A percentile compares a stretch with the other conserved stretches of the same genome.
These are phyloP conservation scores for Podosphaera xanthii DNA, from an alignment of 2,329 filamentous ascomycete species.

Conservation along the genomic window DNA sequence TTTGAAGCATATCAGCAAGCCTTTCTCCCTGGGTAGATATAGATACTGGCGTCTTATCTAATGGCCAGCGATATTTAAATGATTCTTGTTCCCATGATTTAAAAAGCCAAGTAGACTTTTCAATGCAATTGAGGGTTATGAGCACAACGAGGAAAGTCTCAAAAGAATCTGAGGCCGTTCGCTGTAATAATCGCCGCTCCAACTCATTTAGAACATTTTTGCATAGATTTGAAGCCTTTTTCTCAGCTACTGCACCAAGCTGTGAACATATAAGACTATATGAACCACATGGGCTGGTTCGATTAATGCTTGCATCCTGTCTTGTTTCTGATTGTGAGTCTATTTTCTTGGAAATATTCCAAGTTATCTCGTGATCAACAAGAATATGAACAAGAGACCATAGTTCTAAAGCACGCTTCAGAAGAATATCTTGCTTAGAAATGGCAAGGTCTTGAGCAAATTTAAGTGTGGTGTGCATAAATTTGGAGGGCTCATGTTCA, in stretches of 20 bases:
- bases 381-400: constrained; percentile 40
- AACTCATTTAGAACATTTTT: constrained; percentile 34
- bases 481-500: constrained; percentile 33
- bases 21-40: constrained; percentile 36
- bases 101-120: constrained; percentile 47
- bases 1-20: constrained; percentile 33
- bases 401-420: constrained; percentile 35
- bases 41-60: constrained; percentile 30
- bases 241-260: constrained; percentile 39
- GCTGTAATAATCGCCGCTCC: constrained; percentile 36
- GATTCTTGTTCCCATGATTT: constrained; percentile 43
- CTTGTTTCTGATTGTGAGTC: constrained; percentile 5
- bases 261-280: constrained; percentile 41
- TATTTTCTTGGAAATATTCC: constrained; percentile 20
- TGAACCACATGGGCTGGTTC: constrained; percentile 5
- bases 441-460: constrained; percentile 24
- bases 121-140: constrained; percentile 40
- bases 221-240: constrained; percentile 36
- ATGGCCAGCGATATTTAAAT: constrained; percentile 29
- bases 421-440: constrained; percentile 27
- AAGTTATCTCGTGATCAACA: constrained; percentile 38
- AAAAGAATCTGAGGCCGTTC: constrained; percentile 34
- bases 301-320: constrained; percentile 8
- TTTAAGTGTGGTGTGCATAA: constrained; percentile 34
- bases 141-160: constrained; percentile 37